Evolutionary conservation across 768 basidiomycete genomes (phyloP).

Genomic region (Boletus speciosus): DNA sequence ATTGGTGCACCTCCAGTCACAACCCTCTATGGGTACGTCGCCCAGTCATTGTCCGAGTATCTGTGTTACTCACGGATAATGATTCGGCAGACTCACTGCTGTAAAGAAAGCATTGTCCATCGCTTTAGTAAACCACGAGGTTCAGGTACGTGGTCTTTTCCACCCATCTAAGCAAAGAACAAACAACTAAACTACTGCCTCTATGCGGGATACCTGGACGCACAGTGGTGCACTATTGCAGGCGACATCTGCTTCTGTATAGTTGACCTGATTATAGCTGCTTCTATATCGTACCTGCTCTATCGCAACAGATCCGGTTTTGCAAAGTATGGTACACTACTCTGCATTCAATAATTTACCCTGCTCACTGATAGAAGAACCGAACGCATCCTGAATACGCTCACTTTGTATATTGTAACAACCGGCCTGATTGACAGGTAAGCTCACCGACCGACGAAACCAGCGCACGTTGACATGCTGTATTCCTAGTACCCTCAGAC

Average conservation of each 20-base stretch:
- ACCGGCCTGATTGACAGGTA: background rate
- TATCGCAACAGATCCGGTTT: background rate
- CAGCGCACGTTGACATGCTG: background rate
- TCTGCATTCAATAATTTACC: background rate
- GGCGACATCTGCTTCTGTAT: background rate
- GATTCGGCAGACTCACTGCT: background rate
- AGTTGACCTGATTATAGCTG: background rate
- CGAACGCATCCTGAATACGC: background rate
- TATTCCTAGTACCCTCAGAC: background rate
- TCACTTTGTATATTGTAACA: background rate
- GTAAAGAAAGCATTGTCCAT: background rate
- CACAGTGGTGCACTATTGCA: background rate
- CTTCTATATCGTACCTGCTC: background rate
- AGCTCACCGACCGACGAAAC: background rate
- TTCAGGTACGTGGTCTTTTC: background rate
- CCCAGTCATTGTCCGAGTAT: background rate
- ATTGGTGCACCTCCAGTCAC: background rate
- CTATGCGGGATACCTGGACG: background rate
- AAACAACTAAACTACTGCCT: background rate
- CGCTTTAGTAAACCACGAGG: background rate
- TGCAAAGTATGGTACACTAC: background rate
- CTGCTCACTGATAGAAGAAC: background rate
- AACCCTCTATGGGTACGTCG: background rate
- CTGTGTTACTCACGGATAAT: background rate
- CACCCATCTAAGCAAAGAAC: background rate